phyloP scores from a whole-genome alignment of 2,329 filamentous ascomycete genomes.

The Trichoderma asperellum region DNA sequence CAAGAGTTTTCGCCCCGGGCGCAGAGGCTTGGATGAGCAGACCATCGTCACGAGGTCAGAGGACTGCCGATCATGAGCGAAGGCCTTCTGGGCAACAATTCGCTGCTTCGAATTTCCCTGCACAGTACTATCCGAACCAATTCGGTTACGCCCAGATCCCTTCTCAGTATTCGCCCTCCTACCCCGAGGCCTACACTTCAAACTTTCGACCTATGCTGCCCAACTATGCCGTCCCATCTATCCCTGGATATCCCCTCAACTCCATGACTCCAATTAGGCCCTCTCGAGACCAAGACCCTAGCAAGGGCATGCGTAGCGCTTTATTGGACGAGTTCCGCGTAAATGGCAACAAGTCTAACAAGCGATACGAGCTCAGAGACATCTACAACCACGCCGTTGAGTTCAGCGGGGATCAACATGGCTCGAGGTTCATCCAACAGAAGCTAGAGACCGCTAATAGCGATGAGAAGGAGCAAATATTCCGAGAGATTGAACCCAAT shows the following conservation, averaged over 20 bases:
- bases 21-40: constrained; percentile 47
- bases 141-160: constrained; percentile 39
- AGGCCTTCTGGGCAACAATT: constrained; percentile 43
- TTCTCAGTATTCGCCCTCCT: constrained; percentile 43
- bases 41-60: constrained; percentile 41
- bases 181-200: constrained; percentile 45
- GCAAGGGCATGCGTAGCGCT: constrained; percentile 67
- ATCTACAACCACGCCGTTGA: constrained; percentile 88
- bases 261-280: constrained; percentile 40
- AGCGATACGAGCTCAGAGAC: constrained; percentile 82
- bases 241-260: constrained; percentile 39
- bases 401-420: constrained; percentile 94
- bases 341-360: constrained; percentile 68
- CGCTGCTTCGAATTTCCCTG: constrained; percentile 35
- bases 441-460: constrained; percentile 92
- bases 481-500: constrained; percentile 83
- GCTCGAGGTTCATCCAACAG: constrained; percentile 91
- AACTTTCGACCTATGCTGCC: constrained; percentile 40
- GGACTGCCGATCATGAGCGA: constrained; percentile 46
- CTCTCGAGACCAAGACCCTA: constrained; percentile 61
- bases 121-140: constrained; percentile 40
- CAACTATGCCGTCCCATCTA: constrained; percentile 41
- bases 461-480: constrained; percentile 91
- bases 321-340: constrained; percentile 80
- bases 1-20: constrained; percentile 37